A percentile compares a stretch with the other conserved stretches of the same genome.
These are phyloP conservation scores for Huiozyma naganishii DNA, from an alignment of 805 yeast genomes.

Conservation along the genomic window DNA sequence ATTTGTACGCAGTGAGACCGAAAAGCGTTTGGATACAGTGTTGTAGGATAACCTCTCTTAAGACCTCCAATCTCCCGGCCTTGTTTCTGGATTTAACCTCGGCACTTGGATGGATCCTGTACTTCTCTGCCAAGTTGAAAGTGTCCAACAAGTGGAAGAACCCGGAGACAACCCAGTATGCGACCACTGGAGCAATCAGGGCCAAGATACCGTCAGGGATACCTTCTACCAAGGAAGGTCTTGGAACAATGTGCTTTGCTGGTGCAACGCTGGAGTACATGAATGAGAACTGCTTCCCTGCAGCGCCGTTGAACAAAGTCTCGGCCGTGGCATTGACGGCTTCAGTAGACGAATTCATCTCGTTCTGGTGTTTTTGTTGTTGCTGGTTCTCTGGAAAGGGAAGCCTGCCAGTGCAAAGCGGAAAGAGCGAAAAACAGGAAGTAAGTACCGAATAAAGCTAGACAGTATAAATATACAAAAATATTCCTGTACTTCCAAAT, in stretches of 20 bases:
- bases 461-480: too few relatives aligned
- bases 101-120: conserved; percentile 86
- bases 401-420: not conserved
- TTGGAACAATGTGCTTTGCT: conserved; percentile 7
- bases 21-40: conserved; percentile 72
- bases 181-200: conserved; percentile 61
- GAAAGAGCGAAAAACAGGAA: too few relatives aligned
- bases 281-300: conserved; percentile 5
- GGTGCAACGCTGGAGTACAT: conserved; percentile 21
- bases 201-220: conserved; percentile 57
- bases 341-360: not conserved
- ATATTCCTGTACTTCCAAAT: too few relatives aligned
- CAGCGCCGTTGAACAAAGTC: not conserved
- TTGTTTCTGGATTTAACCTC: conserved; percentile 71
- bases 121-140: conserved; percentile 63
- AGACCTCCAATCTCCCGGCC: conserved; percentile 57
- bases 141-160: conserved; percentile 69
- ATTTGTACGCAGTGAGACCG: conserved; percentile 44
- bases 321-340: not conserved
- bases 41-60: conserved; percentile 74
- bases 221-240: conserved; percentile 5
- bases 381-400: not conserved
- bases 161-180: conserved; percentile 72
- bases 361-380: not conserved
- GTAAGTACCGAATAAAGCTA: too few relatives aligned